Evolutionary conservation across 805 yeast species (phyloP), one percentile per base, ranked within the genome.

Genomic region (Cyberlindnera veronae): DNA sequence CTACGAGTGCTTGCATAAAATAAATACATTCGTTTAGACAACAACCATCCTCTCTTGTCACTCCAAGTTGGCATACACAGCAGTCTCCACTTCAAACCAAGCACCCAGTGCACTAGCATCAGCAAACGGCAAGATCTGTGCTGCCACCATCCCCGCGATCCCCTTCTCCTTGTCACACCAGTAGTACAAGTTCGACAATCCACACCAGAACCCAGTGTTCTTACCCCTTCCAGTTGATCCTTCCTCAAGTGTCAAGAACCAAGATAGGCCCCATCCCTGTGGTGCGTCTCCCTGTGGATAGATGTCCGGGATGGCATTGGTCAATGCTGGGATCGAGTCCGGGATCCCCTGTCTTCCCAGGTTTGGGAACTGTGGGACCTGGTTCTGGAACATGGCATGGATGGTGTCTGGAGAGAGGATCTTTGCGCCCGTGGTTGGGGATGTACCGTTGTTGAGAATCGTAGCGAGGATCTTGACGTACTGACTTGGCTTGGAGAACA

Each of bases 81-180:
- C 48, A 14, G 34, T 36, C 29, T 55, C 59, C 22, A 51, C 41
- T 5, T 47, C 45, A 22, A 38, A 34, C 58, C 57, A 55, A 6
- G 48, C 33, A n/a, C 38, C 36, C 26, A 50, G 13, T 2, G 44
- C 46, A 4, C 49, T 44, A 1, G 49, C 39, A 40, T 59, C 62
- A 15, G 47, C 54, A 48, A 60, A 61, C 12, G 75, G 75, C 23
- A 69, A 48, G 9, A 67, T 39, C 40, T 68, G 71, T 19, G 66
- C 51, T 15, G 60, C 68, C 49, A 64, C 63, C 30, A 61, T 55
- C 0, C 73, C 74, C 3, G 66, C 74, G 36, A 67, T 49, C 11
- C 60, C 65, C 27, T 60, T 65, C 35, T 62, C 54, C 15, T 56
- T 41, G 48, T 70, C 75, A 26, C 68, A 45, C 72, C 73, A 70